These are phyloP conservation scores for Vanrija pseudolonga DNA, from an alignment of 1,284 basidiomycete genomes.

Conservation along the genomic window DNA sequence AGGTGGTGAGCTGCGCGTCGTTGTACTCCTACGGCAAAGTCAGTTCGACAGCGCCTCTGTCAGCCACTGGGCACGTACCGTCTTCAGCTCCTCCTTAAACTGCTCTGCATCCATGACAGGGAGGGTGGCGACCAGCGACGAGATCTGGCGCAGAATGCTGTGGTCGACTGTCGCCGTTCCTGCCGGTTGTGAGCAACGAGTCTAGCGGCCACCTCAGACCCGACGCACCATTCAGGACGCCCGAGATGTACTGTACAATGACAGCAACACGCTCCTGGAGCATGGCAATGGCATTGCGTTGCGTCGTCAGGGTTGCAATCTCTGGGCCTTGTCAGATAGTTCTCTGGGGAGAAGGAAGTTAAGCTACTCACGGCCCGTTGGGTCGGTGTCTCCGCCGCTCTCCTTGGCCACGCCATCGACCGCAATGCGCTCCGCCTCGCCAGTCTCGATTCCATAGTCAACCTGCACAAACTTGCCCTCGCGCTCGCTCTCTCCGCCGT, in stretches of 20 bases:
- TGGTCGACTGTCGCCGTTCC: conserved; percentile 69
- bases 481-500: conserved; percentile 56
- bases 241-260: conserved; percentile 74
- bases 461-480: conserved; percentile 62
- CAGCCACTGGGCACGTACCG: conserved; percentile 53
- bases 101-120: conserved; percentile 74
- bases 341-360: not conserved
- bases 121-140: conserved; percentile 77
- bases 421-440: conserved; percentile 96
- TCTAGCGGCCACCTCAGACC: conserved; percentile 15
- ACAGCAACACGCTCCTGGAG: conserved; percentile 82
- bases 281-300: conserved; percentile 94
- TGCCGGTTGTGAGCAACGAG: conserved; percentile 33
- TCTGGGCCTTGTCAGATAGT: conserved; percentile 55
- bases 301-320: conserved; percentile 80
- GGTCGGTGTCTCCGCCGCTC: conserved; percentile 60
- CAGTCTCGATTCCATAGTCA: conserved; percentile 78
- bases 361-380: conserved; percentile 50
- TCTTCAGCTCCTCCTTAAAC: conserved; percentile 80
- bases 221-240: conserved; percentile 64
- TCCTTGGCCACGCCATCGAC: conserved; percentile 93
- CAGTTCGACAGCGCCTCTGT: too few relatives aligned
- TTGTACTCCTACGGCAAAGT: conserved; percentile 71
- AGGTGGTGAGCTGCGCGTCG: conserved; percentile 87
- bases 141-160: conserved; percentile 73